A percentile compares a stretch with the other conserved stretches of the same genome.
These are phyloP conservation scores for Tulasnella calospora DNA, from an alignment of 768 basidiomycete genomes.

Conservation along the genomic window DNA sequence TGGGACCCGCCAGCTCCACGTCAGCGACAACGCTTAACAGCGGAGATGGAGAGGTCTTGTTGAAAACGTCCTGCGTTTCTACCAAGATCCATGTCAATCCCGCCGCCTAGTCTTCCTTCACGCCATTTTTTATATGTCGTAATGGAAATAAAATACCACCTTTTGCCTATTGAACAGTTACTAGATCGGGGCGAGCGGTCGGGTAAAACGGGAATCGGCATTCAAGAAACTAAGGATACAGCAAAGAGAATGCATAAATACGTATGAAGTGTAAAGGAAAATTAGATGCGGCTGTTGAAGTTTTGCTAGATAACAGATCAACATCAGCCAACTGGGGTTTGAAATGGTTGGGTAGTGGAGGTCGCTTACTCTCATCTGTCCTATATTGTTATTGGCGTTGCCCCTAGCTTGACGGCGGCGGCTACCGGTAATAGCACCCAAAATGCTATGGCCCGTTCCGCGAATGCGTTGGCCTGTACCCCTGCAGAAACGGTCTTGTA, in stretches of 20 bases:
- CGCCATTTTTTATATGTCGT: background rate
- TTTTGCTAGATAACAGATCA: background rate
- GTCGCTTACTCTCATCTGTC: background rate
- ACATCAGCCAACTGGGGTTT: background rate
- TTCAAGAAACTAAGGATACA: background rate
- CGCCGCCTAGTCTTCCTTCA: background rate
- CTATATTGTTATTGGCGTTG: background rate
- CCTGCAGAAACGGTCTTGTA: background rate
- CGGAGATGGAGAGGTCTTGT: background rate
- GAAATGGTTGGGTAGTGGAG: background rate
- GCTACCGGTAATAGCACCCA: conserved; percentile 2
- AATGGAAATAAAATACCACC: background rate
- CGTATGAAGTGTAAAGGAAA: background rate
- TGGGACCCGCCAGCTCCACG: background rate
- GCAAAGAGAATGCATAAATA: background rate
- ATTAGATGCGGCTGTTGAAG: background rate
- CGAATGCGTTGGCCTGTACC: background rate
- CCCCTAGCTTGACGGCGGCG: conserved; percentile 12
- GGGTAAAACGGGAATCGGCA: background rate
- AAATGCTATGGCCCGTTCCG: conserved; percentile 9
- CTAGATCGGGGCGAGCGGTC: background rate
- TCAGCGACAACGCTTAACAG: background rate
- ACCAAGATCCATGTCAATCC: conserved; percentile 2
- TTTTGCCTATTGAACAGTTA: background rate
- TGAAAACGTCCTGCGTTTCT: background rate